Percentiles rank a stretch among this genome's conserved stretches.
Evolutionary conservation across 2,329 filamentous ascomycete genomes (phyloP).

Genomic region (Orbilia blumenaviensis): DNA sequence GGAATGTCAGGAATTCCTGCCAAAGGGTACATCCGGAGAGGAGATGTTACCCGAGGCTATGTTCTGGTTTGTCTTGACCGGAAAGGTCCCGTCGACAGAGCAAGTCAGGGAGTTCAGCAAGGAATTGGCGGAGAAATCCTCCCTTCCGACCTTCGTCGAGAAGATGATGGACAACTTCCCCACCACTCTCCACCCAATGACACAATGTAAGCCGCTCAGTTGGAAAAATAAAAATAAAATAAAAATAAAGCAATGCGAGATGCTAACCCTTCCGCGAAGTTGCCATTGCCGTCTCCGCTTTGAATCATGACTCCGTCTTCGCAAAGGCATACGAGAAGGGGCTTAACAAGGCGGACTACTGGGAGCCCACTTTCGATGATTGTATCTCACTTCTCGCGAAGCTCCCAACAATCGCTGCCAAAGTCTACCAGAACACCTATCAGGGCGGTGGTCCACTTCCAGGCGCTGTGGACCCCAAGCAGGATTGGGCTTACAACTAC

Average conservation of each 20-base stretch:
- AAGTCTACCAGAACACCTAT: constrained; percentile 95
- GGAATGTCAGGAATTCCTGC: constrained; percentile 91
- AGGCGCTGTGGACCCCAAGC: constrained; percentile 77
- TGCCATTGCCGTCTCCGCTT: constrained; percentile 90
- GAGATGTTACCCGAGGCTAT: constrained; percentile 99
- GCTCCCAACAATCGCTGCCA: constrained; percentile 93
- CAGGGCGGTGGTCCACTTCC: constrained; percentile 76
- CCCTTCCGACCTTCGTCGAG: constrained; percentile 81
- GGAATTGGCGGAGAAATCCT: constrained; percentile 85
- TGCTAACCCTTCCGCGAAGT: constrained; percentile 61
- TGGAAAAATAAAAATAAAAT: too few relatives aligned
- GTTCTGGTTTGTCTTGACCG: constrained; percentile 98
- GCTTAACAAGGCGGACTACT: constrained; percentile 95
- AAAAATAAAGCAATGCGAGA: too few relatives aligned
- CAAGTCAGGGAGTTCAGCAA: constrained; percentile 85
- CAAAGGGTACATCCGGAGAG: constrained; percentile 88
- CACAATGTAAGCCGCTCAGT: constrained; percentile 69
- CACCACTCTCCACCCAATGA: constrained; percentile 94
- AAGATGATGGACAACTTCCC: constrained; percentile 92
- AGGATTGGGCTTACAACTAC: constrained; percentile 99
- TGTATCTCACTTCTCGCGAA: constrained; percentile 92
- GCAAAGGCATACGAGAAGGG: constrained; percentile 92
- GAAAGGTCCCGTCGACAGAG: constrained; percentile 81
- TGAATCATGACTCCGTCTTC: constrained; percentile 93
- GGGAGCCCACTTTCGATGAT: constrained; percentile 98